These are phyloP conservation scores for Nannizziopsis arthrosporioides DNA, from an alignment of 2,329 filamentous ascomycete genomes.

Conservation along the genomic window DNA sequence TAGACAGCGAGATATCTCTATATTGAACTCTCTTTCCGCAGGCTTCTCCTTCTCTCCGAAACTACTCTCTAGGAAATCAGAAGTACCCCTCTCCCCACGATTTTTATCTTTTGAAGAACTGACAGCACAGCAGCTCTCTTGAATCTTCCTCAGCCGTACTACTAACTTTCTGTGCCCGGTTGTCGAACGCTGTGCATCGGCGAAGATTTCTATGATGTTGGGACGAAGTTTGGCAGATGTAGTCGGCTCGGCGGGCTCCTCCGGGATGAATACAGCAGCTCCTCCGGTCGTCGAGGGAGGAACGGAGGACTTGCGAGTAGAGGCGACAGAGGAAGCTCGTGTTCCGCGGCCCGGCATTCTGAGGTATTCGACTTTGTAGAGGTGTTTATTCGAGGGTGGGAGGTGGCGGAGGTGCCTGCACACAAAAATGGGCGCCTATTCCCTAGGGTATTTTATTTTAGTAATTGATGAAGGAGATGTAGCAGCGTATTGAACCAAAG, in stretches of 20 bases:
- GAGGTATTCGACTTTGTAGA: background rate
- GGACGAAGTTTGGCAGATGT: slow-evolving; percentile 50
- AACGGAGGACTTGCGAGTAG: slow-evolving; percentile 30
- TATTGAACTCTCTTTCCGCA: slow-evolving; percentile 76
- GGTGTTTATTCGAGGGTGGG: too few relatives aligned
- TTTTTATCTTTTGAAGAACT: slow-evolving; percentile 30
- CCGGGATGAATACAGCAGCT: slow-evolving; percentile 41
- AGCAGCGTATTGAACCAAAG: too few relatives aligned
- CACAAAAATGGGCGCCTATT: too few relatives aligned
- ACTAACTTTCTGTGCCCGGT: slow-evolving; percentile 83
- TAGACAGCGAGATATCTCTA: slow-evolving; percentile 72
- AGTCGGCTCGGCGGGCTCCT: slow-evolving; percentile 43
- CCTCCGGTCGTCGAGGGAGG: slow-evolving; percentile 61
- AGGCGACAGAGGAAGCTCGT: slow-evolving; percentile 23
- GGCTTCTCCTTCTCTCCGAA: slow-evolving; percentile 50
- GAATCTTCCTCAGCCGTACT: slow-evolving; percentile 77
- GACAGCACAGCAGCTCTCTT: slow-evolving; percentile 65
- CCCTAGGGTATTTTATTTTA: too few relatives aligned
- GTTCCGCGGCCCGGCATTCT: slow-evolving; percentile 32
- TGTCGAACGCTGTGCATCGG: slow-evolving; percentile 76
- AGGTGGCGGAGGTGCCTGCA: background rate
- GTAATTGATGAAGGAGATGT: too few relatives aligned
- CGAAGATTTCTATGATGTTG: slow-evolving; percentile 61
- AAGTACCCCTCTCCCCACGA: slow-evolving; percentile 18
- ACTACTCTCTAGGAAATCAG: slow-evolving; percentile 27